Evolutionary conservation across 2,329 filamentous ascomycete genomes (phyloP), one percentile per base, ranked within the genome.

Genomic region (Neobulgaria alba): DNA sequence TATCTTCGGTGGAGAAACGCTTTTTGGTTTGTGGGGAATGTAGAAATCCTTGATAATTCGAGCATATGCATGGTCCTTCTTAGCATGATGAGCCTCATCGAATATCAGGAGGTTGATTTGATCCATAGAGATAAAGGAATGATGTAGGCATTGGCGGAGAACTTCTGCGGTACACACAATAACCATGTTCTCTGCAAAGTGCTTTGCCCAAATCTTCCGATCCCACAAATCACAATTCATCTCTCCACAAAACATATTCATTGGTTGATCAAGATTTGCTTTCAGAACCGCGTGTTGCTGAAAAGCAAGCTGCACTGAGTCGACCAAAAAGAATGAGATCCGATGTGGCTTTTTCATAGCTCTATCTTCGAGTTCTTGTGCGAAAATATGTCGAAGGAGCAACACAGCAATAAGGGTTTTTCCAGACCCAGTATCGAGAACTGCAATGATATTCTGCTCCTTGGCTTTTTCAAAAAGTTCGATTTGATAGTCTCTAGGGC

Each of bases 381-480:
- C 77, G 20, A 96, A 71, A 8, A 77, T 72, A 59, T 93, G 76
- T 29, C 80, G 77, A 17, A 96, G 71, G 4, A 98, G 70, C 2
- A 96, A 71, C 1, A 86, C 88, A 0, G 92, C 89, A 52, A 98
- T 95, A n/a, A 95, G 69, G 0, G 92, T 98, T 64, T 98, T 98
- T 2, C 92, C 92, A 3, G 87, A 88, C 10, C 92, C 84, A n/a
- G 90, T 95, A 56, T 93, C 88, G 1, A 96, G 72, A 1, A 98
- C 92, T 1, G 92, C 89, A 51, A 98, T 94, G 5, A 82, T 84
- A 57, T 98, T 98, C 51, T 81, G 75, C 38, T 73, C 58, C 57
- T 92, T 95, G 3, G 92, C 90, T 48, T 76, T 76, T 60, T 95
- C 86, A 55, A 92, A 96, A 0, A 98, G 72, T 58, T 96, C 90